Conservation (phyloP, 345 rosid genomes). For the Gossypium australe region DNA sequence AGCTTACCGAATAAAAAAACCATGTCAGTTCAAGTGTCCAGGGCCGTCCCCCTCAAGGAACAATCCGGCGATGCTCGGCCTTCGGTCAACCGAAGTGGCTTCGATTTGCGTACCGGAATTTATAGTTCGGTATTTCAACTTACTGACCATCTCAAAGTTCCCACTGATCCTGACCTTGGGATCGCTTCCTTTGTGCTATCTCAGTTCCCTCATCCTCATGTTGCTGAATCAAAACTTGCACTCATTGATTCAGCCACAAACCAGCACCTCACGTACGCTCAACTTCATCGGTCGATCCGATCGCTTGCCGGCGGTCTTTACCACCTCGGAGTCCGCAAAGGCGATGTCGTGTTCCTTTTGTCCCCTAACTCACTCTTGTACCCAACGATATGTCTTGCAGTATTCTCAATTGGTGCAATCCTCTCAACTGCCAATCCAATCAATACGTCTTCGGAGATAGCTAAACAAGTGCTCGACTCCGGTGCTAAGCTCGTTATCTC, state of each 20-base stretch:
- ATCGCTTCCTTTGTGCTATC: slow-evolving; percentile 37
- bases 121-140: slow-evolving; percentile 36
- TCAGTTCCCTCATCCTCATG: slow-evolving; percentile 33
- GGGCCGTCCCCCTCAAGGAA: slow-evolving; percentile 7
- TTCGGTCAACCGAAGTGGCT: slow-evolving; percentile 22
- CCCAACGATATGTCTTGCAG: slow-evolving; percentile 45
- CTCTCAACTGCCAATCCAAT: slow-evolving; percentile 52
- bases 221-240: slow-evolving; percentile 33
- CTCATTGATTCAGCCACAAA: slow-evolving; percentile 36
- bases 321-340: slow-evolving; percentile 41
- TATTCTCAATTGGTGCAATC: slow-evolving; percentile 49
- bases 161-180: slow-evolving; percentile 31
- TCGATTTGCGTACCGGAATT: slow-evolving; percentile 32
- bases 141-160: slow-evolving; percentile 25
- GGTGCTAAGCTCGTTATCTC: slow-evolving; percentile 45
- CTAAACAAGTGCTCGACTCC: slow-evolving; percentile 46
- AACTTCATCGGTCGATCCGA: slow-evolving; percentile 37
- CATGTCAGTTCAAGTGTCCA: slow-evolving; percentile 28
- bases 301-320: slow-evolving; percentile 43
- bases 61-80: slow-evolving; percentile 5
- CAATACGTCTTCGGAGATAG: slow-evolving; percentile 43
- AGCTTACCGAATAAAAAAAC: background rate
- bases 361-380: slow-evolving; percentile 53
- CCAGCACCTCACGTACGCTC: slow-evolving; percentile 29
- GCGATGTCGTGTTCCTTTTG: slow-evolving; percentile 49